Evolutionary conservation across 140 eudicot genomes (phyloP).

Genomic region (Cichorium intybus): DNA sequence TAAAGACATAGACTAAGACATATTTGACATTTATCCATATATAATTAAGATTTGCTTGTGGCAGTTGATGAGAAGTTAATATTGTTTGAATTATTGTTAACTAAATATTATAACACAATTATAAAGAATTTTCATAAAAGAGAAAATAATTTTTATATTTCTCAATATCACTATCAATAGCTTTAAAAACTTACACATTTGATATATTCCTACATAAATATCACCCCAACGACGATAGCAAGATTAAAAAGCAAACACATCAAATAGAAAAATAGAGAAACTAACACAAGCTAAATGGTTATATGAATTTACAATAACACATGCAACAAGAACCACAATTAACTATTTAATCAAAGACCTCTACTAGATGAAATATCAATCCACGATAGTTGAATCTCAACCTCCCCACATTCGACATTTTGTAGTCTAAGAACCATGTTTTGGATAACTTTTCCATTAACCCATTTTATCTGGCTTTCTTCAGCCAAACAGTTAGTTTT

Average conservation of each 20-base stretch:
- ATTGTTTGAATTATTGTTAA: no score
- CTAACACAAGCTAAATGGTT: slow-evolving; percentile 1
- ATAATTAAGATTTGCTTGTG: no score
- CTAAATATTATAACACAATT: no score
- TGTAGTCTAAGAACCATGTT: slow-evolving; percentile 55
- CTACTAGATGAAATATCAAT: slow-evolving; percentile 44
- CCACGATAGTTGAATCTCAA: slow-evolving; percentile 66
- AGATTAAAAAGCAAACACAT: background rate
- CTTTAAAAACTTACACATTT: background rate
- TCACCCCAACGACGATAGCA: background rate
- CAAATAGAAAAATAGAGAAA: background rate
- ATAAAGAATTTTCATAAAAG: no score
- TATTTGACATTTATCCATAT: no score
- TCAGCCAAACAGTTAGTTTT: slow-evolving; percentile 60
- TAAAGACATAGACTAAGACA: no score
- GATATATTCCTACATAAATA: background rate
- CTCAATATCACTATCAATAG: background rate
- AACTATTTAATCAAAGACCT: slow-evolving; percentile 12
- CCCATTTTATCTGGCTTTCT: slow-evolving; percentile 55
- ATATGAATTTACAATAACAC: background rate
- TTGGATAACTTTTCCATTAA: slow-evolving; percentile 48
- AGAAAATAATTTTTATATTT: no score
- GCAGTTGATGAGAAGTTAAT: no score
- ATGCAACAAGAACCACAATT: background rate
- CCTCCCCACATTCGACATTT: slow-evolving; percentile 66